phyloP scores from a whole-genome alignment of 768 basidiomycete species.

The Mycena chlorophos region DNA sequence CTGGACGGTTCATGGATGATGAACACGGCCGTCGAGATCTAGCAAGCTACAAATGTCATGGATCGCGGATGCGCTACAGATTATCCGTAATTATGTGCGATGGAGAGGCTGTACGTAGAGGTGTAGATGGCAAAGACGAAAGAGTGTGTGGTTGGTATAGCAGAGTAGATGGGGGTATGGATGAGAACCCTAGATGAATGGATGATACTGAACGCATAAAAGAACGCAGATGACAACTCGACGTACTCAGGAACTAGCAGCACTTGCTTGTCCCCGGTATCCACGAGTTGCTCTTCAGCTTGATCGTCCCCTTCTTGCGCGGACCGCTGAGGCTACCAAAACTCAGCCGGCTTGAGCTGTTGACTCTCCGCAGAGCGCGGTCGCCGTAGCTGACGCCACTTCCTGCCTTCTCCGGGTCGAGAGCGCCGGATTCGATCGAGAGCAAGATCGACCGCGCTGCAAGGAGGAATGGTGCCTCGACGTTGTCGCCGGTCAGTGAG shows the following conservation, averaged over 20 bases:
- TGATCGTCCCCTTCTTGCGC: slow-evolving; percentile 60
- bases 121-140: slow-evolving; percentile 26
- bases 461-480: slow-evolving; percentile 88
- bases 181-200: slow-evolving; percentile 17
- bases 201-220: slow-evolving; percentile 20
- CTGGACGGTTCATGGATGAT: neutral
- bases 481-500: slow-evolving; percentile 88
- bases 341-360: slow-evolving; percentile 85
- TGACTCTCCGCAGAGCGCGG: slow-evolving; percentile 85
- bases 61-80: slow-evolving; percentile 15
- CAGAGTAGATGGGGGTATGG: slow-evolving; percentile 30
- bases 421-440: slow-evolving; percentile 83
- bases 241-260: slow-evolving; percentile 46
- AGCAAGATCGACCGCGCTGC: slow-evolving; percentile 86
- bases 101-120: slow-evolving; percentile 19
- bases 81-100: slow-evolving; percentile 24
- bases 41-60: slow-evolving; percentile 2
- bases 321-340: slow-evolving; percentile 79
- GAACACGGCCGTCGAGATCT: neutral
- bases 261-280: slow-evolving; percentile 61
- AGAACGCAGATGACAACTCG: slow-evolving; percentile 1
- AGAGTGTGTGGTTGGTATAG: slow-evolving; percentile 35
- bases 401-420: slow-evolving; percentile 93
- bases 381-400: slow-evolving; percentile 98
- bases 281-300: slow-evolving; percentile 61